Evolutionary conservation across 306 rosid genomes (phyloP).

Genomic region (Pyrus betulifolia): DNA sequence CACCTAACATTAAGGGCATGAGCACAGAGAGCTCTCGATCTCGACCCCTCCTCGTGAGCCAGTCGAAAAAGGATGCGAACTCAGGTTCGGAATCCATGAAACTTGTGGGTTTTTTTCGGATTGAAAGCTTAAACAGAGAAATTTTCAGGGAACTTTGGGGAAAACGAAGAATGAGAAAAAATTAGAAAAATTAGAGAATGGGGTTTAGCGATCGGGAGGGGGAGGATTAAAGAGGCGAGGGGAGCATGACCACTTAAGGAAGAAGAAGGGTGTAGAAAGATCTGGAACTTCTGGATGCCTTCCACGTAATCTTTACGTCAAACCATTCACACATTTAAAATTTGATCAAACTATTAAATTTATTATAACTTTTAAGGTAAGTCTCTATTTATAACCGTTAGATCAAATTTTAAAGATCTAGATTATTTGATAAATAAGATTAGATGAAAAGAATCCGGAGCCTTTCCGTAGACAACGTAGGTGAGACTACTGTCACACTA

Average conservation of each 20-base stretch:
- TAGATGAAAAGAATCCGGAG: too few relatives aligned
- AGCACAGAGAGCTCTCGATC: slow-evolving; percentile 44
- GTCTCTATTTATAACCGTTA: too few relatives aligned
- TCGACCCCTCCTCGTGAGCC: slow-evolving; percentile 14
- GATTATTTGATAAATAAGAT: too few relatives aligned
- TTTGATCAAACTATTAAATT: too few relatives aligned
- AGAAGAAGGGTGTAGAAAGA: slow-evolving; percentile 45
- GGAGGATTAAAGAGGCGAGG: not conserved
- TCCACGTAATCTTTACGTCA: too few relatives aligned
- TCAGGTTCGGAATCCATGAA: slow-evolving; percentile 62
- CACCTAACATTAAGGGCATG: slow-evolving; percentile 52
- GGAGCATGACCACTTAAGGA: not conserved
- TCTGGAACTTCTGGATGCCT: slow-evolving; percentile 39
- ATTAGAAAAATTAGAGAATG: not conserved
- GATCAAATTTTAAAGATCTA: too few relatives aligned
- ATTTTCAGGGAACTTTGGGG: not conserved
- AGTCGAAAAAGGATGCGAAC: slow-evolving; percentile 33
- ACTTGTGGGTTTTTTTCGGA: not conserved
- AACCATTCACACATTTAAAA: too few relatives aligned
- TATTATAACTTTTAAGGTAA: too few relatives aligned
- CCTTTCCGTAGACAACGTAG: too few relatives aligned
- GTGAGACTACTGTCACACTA: not conserved
- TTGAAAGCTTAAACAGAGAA: not conserved
- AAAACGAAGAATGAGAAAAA: not conserved
- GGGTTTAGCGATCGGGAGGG: not conserved